Percentiles rank a stretch among this genome's conserved stretches.
These are phyloP conservation scores for Solanum corneliomulleri DNA, from an alignment of 257 asterid genomes.

Conservation along the genomic window DNA sequence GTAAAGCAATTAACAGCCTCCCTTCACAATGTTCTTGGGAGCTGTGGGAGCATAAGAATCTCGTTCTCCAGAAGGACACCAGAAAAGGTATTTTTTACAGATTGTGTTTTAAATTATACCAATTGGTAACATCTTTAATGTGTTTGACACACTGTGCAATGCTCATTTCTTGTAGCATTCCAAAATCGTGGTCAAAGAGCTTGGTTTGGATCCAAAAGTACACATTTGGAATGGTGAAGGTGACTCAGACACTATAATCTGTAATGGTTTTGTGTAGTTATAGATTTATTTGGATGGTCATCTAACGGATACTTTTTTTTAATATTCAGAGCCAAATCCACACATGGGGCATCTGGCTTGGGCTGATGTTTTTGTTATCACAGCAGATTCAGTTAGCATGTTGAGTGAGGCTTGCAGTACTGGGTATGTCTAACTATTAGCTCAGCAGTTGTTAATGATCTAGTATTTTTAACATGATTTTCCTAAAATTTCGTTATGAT, in stretches of 20 bases:
- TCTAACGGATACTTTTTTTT: slow-evolving; percentile 1
- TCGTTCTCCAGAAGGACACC: slow-evolving; percentile 96
- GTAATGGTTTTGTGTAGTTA: neutral
- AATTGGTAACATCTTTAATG: neutral
- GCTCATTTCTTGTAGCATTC: slow-evolving; percentile 33
- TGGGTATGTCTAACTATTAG: slow-evolving; percentile 41
- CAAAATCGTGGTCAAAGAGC: slow-evolving; percentile 52
- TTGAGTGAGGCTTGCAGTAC: slow-evolving; percentile 98
- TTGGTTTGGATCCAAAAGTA: slow-evolving; percentile 66
- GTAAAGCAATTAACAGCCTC: slow-evolving; percentile 65
- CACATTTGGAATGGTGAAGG: slow-evolving; percentile 94
- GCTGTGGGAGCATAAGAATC: slow-evolving; percentile 88
- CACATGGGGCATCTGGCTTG: slow-evolving; percentile 96
- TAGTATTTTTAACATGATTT: neutral
- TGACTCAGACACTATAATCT: slow-evolving; percentile 3
- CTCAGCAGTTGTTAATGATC: slow-evolving; percentile 1
- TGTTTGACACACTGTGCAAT: neutral
- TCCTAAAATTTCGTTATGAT: neutral
- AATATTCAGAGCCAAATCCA: slow-evolving; percentile 76
- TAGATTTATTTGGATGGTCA: slow-evolving; percentile 2
- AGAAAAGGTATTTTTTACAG: slow-evolving; percentile 39
- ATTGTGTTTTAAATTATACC: neutral
- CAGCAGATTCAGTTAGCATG: slow-evolving; percentile 96
- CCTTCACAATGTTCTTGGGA: slow-evolving; percentile 65
- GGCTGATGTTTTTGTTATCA: slow-evolving; percentile 83